A percentile compares a stretch with the other conserved stretches of the same genome.
These are phyloP conservation scores for Byssochlamys sp. DNA, from an alignment of 2,329 filamentous ascomycete genomes.

Conservation along the genomic window DNA sequence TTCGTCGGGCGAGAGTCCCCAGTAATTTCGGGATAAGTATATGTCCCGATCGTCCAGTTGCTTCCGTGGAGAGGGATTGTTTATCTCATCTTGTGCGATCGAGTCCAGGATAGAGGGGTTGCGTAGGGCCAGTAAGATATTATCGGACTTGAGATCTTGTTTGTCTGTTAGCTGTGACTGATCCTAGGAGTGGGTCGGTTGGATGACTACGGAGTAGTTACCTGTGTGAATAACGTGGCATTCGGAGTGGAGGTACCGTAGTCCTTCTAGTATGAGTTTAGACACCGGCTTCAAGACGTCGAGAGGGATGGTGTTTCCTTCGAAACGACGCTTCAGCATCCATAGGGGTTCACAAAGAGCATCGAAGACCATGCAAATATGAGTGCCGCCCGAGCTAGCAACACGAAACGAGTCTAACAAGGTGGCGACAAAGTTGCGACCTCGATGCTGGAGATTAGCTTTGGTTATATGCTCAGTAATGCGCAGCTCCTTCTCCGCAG, in stretches of 20 bases:
- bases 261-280: background rate
- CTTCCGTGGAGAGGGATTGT: background rate
- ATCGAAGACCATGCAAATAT: conserved; percentile 29
- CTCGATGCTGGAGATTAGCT: background rate
- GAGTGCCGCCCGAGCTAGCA: conserved; percentile 16
- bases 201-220: background rate
- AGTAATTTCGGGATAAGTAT: background rate
- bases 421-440: background rate
- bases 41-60: background rate
- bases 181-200: background rate
- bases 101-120: background rate
- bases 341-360: conserved; percentile 26
- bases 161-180: background rate
- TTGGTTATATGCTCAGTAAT: background rate
- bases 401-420: background rate
- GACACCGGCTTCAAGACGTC: background rate
- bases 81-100: background rate
- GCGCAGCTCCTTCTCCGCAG: background rate
- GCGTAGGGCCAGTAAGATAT: background rate
- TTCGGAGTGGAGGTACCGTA: background rate
- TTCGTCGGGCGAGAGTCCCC: background rate
- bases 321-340: conserved; percentile 19
- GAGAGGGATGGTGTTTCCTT: background rate
- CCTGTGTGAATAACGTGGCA: background rate
- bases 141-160: background rate